Evolutionary conservation across 2,329 filamentous ascomycete genomes (phyloP), one percentile per base, ranked within the genome.

Genomic region (Grosmannia penicillata): DNA sequence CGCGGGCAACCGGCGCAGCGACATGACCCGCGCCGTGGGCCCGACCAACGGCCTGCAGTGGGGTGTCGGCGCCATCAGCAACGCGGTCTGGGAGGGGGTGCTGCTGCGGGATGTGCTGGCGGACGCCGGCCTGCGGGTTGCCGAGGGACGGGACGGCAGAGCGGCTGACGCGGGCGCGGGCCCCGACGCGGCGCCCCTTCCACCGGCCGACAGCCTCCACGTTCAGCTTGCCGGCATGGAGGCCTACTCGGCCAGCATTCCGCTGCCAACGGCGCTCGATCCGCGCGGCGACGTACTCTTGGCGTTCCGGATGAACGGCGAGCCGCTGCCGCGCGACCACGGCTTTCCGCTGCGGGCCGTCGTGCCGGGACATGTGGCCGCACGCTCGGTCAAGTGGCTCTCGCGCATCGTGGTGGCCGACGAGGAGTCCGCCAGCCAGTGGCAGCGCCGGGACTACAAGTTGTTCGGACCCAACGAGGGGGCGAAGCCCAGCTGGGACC

Each of bases 321-420:
- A 67, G 41, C 62, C 71, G 0, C 58, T 82, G 1, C 74, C 75
- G 0, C 65, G 64, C 2, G 76, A 81, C 42, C 78, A 82, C 47
- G 78, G 78, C 1, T 81, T 66, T 46, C 78, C 78, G 1, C 54
- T 80, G 13, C 63, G 75, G 2, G 67, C 68, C 1, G 60, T 80
- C 4, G 72, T 80, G 0, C 74, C 77, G 0, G 78, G 78, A 0
- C 68, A 74, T 36, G 76, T 80, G 2, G 78, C 75, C 1, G 78
- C 76, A 1, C 65, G 77, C 2, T 75, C 70, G 6, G 76, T 80
- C 45, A 82, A 82, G 50, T 82, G 77, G 78, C 58, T 82, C 2
- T 72, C 65, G 43, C 68, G 69, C 32, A 74, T 82, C 38, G 65
- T 70, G 0, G 60, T 82, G 2, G 71, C 73, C 28, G 72, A 75